These are phyloP conservation scores for Inga oerstediana DNA, from an alignment of 306 rosid species.

Conservation along the genomic window DNA sequence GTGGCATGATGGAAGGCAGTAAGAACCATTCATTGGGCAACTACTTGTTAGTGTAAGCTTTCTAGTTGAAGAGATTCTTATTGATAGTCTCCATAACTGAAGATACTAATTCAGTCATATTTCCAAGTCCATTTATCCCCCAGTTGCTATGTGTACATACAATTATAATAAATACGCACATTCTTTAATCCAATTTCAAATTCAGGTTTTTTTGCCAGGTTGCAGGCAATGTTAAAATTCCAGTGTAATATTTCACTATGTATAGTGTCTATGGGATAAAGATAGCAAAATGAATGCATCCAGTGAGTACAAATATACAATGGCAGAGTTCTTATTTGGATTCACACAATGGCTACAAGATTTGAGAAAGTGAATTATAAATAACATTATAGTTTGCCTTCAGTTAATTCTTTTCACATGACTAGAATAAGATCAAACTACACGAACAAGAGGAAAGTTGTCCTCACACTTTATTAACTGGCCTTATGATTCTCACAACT, in stretches of 20 bases:
- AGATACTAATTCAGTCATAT: too few species aligned
- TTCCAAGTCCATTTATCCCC: too few species aligned
- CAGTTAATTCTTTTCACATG: not conserved
- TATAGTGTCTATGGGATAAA: not conserved
- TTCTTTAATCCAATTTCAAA: too few species aligned
- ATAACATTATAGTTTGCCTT: slow-evolving; percentile 11
- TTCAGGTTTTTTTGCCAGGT: not conserved
- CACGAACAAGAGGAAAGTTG: not conserved
- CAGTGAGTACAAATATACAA: not conserved
- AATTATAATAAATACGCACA: too few species aligned
- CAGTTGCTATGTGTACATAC: too few species aligned
- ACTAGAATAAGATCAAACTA: slow-evolving; percentile 14
- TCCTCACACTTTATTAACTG: not conserved
- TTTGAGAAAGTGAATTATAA: not conserved
- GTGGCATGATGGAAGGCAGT: not conserved
- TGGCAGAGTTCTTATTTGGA: not conserved
- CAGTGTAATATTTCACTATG: not conserved
- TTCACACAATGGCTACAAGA: not conserved
- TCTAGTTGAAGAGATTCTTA: too few species aligned
- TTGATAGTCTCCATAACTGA: too few species aligned
- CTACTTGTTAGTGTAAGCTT: too few species aligned
- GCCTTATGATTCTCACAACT: slow-evolving; percentile 2
- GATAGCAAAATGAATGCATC: slow-evolving; percentile 3
- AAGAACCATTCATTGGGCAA: not conserved
- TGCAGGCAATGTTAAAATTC: not conserved